These are phyloP conservation scores for Rhizopus microsporus DNA, from an alignment of 371 early-diverging fungal species.

Conservation along the genomic window DNA sequence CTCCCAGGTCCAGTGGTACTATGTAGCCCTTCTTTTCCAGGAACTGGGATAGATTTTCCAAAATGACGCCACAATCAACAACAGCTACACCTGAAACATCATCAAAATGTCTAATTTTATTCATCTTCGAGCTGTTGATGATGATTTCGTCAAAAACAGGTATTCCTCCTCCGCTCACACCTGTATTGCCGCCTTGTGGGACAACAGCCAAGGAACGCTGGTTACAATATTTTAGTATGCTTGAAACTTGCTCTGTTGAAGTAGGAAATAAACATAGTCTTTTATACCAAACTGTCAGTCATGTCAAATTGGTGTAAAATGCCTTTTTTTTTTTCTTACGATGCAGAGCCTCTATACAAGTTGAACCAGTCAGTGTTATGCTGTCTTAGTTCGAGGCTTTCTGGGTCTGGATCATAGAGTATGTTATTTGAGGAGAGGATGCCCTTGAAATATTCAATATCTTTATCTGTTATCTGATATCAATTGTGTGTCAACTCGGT, in stretches of 20 bases:
- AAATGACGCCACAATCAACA: conserved; percentile 87
- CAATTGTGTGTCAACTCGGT: neutral
- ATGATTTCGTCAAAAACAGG: conserved; percentile 95
- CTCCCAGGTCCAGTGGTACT: conserved; percentile 92
- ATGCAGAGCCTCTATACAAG: conserved; percentile 73
- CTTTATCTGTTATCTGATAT: conserved; percentile 48
- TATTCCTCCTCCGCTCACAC: conserved; percentile 60
- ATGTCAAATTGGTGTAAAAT: neutral
- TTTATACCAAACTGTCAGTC: neutral
- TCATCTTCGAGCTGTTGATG: conserved; percentile 74
- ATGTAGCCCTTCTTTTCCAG: conserved; percentile 73
- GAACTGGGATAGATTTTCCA: conserved; percentile 81
- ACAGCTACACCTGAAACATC: conserved; percentile 77
- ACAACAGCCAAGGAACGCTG: conserved; percentile 81
- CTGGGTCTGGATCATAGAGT: conserved; percentile 48
- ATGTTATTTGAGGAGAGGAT: conserved; percentile 32
- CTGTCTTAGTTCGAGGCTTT: conserved; percentile 7
- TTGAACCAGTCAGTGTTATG: conserved; percentile 80
- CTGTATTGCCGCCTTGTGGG: conserved; percentile 96
- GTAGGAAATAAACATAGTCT: conserved; percentile 71
- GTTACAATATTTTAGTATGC: conserved; percentile 87
- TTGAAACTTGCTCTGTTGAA: conserved; percentile 78
- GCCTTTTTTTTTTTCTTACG: conserved; percentile 36
- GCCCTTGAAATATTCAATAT: conserved; percentile 58
- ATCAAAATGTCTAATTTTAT: conserved; percentile 79